Percentiles rank a stretch among this genome's conserved stretches.
These are phyloP conservation scores for Coffea humblotiana DNA, from an alignment of 305 asterid species.

Conservation along the genomic window DNA sequence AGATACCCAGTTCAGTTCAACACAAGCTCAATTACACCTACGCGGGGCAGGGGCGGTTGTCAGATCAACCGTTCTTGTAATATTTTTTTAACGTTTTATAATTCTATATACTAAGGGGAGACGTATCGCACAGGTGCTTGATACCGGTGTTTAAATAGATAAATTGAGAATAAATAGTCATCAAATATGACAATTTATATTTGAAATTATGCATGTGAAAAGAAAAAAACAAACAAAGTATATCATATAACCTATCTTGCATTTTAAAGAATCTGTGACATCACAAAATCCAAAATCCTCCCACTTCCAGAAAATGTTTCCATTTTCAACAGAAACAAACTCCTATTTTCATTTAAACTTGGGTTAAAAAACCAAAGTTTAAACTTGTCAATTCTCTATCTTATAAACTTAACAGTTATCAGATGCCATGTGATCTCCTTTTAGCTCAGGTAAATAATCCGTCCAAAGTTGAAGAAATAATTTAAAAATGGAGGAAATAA, in stretches of 20 bases:
- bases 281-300: too few relatives aligned
- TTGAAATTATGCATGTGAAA: too few relatives aligned
- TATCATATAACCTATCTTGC: not conserved
- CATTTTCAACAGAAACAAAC: not conserved
- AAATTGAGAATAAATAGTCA: too few relatives aligned
- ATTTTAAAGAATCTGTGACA: not conserved
- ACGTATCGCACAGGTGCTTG: too few relatives aligned
- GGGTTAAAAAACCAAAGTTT: not conserved
- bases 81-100: too few relatives aligned
- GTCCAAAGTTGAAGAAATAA: not conserved
- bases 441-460: not conserved
- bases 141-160: too few relatives aligned
- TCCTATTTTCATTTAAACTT: too few relatives aligned
- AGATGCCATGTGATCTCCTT: not conserved
- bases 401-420: not conserved
- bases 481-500: not conserved
- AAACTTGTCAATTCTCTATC: not conserved
- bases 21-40: not conserved
- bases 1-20: too few relatives aligned
- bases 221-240: not conserved
- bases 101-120: too few relatives aligned
- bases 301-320: not conserved
- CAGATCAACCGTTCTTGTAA: too few relatives aligned
- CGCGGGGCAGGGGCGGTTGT: too few relatives aligned
- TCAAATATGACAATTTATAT: too few relatives aligned